Evolutionary conservation across 1,284 basidiomycete genomes (phyloP).

Genomic region (Trichosporon ovoides): DNA sequence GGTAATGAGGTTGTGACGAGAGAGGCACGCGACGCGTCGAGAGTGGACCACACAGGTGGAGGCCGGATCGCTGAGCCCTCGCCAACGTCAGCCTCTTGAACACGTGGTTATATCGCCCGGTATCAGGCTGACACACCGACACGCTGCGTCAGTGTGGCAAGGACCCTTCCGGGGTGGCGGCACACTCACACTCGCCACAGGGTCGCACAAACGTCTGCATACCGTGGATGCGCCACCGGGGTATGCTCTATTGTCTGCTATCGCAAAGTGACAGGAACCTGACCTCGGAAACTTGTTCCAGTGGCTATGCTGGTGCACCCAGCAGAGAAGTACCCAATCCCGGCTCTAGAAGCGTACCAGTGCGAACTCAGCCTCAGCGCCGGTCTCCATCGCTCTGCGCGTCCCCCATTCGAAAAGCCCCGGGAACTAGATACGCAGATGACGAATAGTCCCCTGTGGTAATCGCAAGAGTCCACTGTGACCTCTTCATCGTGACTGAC

Average conservation of each 20-base stretch:
- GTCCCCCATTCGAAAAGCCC: no score
- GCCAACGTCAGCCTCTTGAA: neutral
- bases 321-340: no score
- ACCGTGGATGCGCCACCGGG: neutral
- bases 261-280: neutral
- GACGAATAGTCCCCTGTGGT: no score
- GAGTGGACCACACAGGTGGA: neutral
- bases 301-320: neutral
- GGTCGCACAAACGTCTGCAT: conserved; percentile 1
- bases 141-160: neutral
- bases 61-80: neutral
- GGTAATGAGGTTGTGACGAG: no score
- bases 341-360: no score
- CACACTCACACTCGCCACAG: neutral
- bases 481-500: no score
- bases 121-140: neutral
- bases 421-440: no score
- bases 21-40: neutral
- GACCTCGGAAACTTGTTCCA: neutral
- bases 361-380: no score
- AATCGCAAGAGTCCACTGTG: no score
- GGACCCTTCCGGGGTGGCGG: neutral
- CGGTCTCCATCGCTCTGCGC: no score
- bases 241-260: neutral
- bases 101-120: neutral